phyloP scores from a whole-genome alignment of 306 rosid genomes.

The apple (Malus domestica) region ASM211411v1 NC_041799.1:10181501-10182000 shows the following conservation, averaged over 20 bases:
- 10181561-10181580: constrained; percentile 79
- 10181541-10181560: constrained; percentile 81
- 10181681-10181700: constrained; percentile 40
- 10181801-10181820: constrained; percentile 54
- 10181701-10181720: constrained; percentile 75
- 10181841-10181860: constrained; percentile 57
- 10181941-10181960: constrained; percentile 83
- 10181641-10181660: constrained; percentile 62
- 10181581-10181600: constrained; percentile 98
- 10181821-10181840: constrained; percentile 57
- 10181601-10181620: constrained; percentile 78
- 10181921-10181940: constrained; percentile 85
- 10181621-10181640: constrained; percentile 72
- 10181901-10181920: constrained; percentile 77
- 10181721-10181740: constrained; percentile 64
- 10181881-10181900: constrained; percentile 85
- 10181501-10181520: constrained; percentile 52
- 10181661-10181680: constrained; percentile 54
- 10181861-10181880: constrained; percentile 58
- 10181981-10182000: constrained; percentile 45
- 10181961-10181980: constrained; percentile 76
- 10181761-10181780: constrained; percentile 68
- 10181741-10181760: constrained; percentile 81
- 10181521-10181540: constrained; percentile 86
- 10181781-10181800: constrained; percentile 40